Evolutionary conservation across 2,329 filamentous ascomycete species (phyloP).

Genomic region (Gremmenia infestans): DNA sequence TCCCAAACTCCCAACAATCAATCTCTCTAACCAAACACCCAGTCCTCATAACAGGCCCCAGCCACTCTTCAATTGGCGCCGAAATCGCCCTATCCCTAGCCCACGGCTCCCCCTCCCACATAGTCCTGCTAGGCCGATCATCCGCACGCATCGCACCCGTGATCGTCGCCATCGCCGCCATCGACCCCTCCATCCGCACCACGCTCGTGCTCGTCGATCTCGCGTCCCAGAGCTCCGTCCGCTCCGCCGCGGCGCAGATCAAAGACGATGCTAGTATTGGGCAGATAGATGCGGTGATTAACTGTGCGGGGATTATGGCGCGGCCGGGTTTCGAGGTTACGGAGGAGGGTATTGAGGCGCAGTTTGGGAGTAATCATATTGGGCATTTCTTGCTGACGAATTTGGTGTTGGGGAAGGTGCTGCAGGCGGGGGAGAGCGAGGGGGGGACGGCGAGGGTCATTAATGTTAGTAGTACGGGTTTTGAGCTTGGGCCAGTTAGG

Average conservation of each 20-base stretch:
- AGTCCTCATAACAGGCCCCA: conserved; percentile 20
- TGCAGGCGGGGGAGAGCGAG: conserved; percentile 19
- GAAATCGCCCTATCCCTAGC: conserved; percentile 21
- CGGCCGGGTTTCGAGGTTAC: conserved; percentile 26
- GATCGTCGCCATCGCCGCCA: conserved; percentile 10
- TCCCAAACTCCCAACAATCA: background rate
- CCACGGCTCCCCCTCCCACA: conserved; percentile 11
- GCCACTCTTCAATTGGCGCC: conserved; percentile 12
- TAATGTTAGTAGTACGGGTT: conserved; percentile 36
- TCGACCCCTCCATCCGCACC: conserved; percentile 10
- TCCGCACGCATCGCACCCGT: conserved; percentile 13
- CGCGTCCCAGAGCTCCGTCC: conserved; percentile 36
- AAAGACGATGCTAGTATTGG: conserved; percentile 28
- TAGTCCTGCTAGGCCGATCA: conserved; percentile 18
- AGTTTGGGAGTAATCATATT: conserved; percentile 28
- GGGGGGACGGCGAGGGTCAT: conserved; percentile 30
- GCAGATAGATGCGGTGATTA: conserved; percentile 38
- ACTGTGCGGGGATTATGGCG: conserved; percentile 41
- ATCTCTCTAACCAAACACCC: background rate
- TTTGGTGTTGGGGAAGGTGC: conserved; percentile 24
- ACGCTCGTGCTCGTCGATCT: conserved; percentile 31
- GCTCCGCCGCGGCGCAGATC: conserved; percentile 35
- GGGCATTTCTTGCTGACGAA: conserved; percentile 31
- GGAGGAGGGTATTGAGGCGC: conserved; percentile 35
- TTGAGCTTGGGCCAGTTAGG: conserved; percentile 33